Percentiles rank a stretch among this genome's conserved stretches.
Conservation (phyloP, 1,139 yeast species). For the Hyphopichia wangnamkhiaoensis region DNA sequence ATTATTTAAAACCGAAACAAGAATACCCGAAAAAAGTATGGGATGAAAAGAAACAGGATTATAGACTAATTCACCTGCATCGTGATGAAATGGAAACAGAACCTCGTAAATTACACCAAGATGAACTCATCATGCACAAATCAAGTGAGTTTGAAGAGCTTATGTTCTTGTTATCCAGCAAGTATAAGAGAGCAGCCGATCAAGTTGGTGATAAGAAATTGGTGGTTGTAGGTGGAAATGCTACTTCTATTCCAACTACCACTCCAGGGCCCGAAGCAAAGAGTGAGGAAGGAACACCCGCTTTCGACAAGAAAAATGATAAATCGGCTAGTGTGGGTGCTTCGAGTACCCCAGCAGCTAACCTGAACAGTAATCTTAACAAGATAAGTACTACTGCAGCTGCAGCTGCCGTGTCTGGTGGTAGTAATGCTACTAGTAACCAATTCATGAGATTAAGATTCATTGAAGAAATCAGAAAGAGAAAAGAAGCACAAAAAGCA, state of each 20-base stretch:
- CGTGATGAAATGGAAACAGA: conserved; percentile 48
- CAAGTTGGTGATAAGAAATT: conserved; percentile 36
- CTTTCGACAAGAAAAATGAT: conserved; percentile 23
- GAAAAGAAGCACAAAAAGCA: conserved; percentile 45
- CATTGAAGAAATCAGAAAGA: conserved; percentile 48
- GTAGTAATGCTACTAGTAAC: conserved; percentile 25
- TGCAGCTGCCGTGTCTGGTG: conserved; percentile 17
- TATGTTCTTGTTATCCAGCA: conserved; percentile 59
- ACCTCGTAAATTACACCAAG: conserved; percentile 46
- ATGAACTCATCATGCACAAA: conserved; percentile 58
- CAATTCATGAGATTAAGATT: conserved; percentile 51
- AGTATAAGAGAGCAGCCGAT: conserved; percentile 41
- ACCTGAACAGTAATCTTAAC: background rate
- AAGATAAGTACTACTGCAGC: conserved; percentile 12
- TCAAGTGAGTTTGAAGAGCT: conserved; percentile 88
- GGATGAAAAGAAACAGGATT: conserved; percentile 34
- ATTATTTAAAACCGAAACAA: conserved; percentile 45
- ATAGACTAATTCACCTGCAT: conserved; percentile 41
- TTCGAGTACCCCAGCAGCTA: background rate
- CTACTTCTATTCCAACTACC: conserved; percentile 24
- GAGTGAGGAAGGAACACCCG: conserved; percentile 14
- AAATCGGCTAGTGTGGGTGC: conserved; percentile 9
- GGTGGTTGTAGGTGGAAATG: conserved; percentile 36
- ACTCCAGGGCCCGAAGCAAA: conserved; percentile 17
- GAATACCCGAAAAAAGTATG: conserved; percentile 49